Evolutionary conservation across 306 rosid species (phyloP), one percentile per base, ranked within the genome.

Genomic region (Quercus alba): DNA sequence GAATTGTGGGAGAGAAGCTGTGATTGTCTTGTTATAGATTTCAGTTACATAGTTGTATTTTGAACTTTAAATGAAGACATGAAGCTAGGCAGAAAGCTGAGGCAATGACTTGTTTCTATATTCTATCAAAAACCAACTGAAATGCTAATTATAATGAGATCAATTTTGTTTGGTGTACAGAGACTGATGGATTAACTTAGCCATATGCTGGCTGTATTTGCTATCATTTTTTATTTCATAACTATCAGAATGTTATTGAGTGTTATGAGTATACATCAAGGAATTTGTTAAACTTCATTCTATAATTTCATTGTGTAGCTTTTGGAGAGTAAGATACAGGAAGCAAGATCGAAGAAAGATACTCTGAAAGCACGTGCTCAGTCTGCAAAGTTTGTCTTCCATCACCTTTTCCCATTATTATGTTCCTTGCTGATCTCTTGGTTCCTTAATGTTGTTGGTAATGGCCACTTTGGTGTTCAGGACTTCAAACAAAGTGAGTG

Each of bases 401-500:
- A 30, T 64, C 44, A 25, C 76, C 76, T 46, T 62, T 61, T 76
- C 59, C 77, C 70, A 63, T 68, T 3, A n/a, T n/a, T 64, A 19
- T 67, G 52, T 35, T 35, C 52, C 38, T n/a, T 33, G 11, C 25
- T 49, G 19, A n/a, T 19, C 38, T 19, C 12, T 19, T 67, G 52
- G 6, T 14, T 17, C 14, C 52, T 30, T 76, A 30, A 11, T 63
- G 66, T 56, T 51, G 76, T 77, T 83, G 57, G 44, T 86, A 70
- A 83, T 87, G 63, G 70, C 20, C 75, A 67, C 69, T 81, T 41
- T 84, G 57, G 56, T 76, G 49, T 84, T 84, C 78, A 94, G 98
- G 94, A 94, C 98, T 78, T 85, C 97, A 81, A 92, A 92, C 69
- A 94, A 92, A 88, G 97, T 94, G 81, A 90, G 82, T 84, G 97